Evolutionary conservation across 768 basidiomycete species (phyloP), one percentile per base, ranked within the genome.

Genomic region (Kwoniella sp.): DNA sequence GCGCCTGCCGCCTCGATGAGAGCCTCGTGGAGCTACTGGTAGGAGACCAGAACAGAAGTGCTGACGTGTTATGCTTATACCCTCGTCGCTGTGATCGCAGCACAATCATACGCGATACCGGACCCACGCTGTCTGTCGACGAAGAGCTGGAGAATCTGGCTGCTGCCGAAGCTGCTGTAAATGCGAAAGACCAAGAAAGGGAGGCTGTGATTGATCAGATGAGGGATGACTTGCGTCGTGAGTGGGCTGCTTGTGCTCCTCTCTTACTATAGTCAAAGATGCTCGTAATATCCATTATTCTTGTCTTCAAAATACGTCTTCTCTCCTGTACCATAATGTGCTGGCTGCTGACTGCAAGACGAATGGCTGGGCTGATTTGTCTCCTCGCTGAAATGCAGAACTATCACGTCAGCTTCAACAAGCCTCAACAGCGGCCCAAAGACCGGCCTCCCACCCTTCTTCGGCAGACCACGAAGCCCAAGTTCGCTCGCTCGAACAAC

Each of bases 111-210:
- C 52, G 66, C 2, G 73, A 77, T 56, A 68, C 70, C 3, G 73
- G 69, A 55, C 68, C 71, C 12, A 73, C 38, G 9, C 55, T 77
- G 38, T 68, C 47, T 4, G 61, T 69, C 4, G 70, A 75, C 20
- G 73, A 75, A 12, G 76, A 77, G 55, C 41, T 77, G 1, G 67
- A 58, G 15, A 67, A 73, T 53, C 45, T 77, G 7, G 65, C 62
- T 4, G 70, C 73, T 17, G 76, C 76, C 5, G 73, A 75, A 62
- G 63, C 55, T 41, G 73, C 72, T 23, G 72, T 75, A 15, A 52
- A 63, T 37, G 66, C 66, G 7, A 73, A 69, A 52, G 70, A 73
- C 57, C 23, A 23, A 0, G 72, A 75, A 31, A 45, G 74, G 45
- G 45, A 29, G 1, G 52, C 25, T 8, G 66, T 69, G 8, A 41